Evolutionary conservation across 2,329 filamentous ascomycete genomes (phyloP), one percentile per base, ranked within the genome.

Genomic region (Fragosphaeria purpurea): DNA sequence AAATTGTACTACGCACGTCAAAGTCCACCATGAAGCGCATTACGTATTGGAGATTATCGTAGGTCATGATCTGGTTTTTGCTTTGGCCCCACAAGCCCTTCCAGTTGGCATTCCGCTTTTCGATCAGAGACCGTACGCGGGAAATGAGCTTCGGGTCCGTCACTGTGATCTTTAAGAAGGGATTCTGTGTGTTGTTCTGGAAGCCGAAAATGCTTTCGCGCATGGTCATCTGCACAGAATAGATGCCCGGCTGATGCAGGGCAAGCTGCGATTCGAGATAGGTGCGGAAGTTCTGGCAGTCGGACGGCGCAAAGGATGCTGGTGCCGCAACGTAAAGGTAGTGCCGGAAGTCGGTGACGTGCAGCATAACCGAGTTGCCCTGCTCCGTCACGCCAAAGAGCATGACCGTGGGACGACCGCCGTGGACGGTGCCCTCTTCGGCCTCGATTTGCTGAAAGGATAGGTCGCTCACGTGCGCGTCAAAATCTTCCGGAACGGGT

Each of bases 11-110:
- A 43, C 50, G n/a, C 71, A 87, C 83, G 66, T 90, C 85, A 58
- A 86, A 94, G 66, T 98, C 93, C 46, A 98, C 91, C 93, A 98
- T 98, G 69, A 98, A 97, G 47, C 93, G 80, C 57, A 97, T 69
- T 32, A 97, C 81, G 63, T 96, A 98, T 72, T 95, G 88, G 51
- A 98, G 90, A 58, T 85, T 96, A 71, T 98, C 93, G 61, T 91
- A 98, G 0, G 93, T 97, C 65, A 90, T 78, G 56, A 97, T 82
- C 22, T 85, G 85, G 22, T 78, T 79, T 6, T 75, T 72, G 22
- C 72, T 77, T 58, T 82, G 85, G 13, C 56, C 56, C 91, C 93
- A 98, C 66, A 96, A 75, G 5, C 85, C 82, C 65, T 91, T 95
- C 78, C 88, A 97, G 63, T 97, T 96, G 53, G 86, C 85, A 52